Conservation (phyloP, 2,329 filamentous ascomycete species). For the Setomelanomma holmii region DNA sequence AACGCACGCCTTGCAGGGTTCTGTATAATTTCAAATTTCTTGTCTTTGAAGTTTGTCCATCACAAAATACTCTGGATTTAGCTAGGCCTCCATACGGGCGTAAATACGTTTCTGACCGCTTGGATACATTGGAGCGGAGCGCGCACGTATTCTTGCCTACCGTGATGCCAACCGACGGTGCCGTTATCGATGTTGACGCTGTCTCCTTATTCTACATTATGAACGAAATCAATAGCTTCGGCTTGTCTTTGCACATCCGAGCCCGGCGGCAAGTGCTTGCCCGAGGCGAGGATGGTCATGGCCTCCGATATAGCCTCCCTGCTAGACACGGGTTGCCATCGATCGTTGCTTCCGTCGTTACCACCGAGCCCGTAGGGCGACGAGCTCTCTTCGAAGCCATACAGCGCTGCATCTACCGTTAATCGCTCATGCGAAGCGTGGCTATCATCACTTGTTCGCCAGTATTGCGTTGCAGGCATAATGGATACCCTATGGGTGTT, state of each 20-base stretch:
- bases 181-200: no score
- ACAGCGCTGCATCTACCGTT: constrained; percentile 14
- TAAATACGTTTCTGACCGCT: no score
- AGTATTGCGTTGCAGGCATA: constrained; percentile 23
- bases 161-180: no score
- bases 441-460: constrained; percentile 7
- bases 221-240: background rate
- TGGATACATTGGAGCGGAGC: no score
- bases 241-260: background rate
- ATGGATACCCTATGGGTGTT: constrained; percentile 15
- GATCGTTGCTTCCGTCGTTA: constrained; percentile 8
- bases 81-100: no score
- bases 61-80: no score
- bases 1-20: no score
- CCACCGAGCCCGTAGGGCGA: constrained; percentile 24
- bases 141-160: no score
- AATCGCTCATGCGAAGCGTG: constrained; percentile 1
- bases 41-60: no score
- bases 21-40: no score
- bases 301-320: no score
- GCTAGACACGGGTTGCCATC: background rate
- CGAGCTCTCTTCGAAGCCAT: constrained; percentile 1
- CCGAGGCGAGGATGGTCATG: constrained; percentile 15
- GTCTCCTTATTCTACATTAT: background rate
- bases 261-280: constrained; percentile 9